Conservation (phyloP, 345 rosid species). For the Pistacia vera region DNA sequence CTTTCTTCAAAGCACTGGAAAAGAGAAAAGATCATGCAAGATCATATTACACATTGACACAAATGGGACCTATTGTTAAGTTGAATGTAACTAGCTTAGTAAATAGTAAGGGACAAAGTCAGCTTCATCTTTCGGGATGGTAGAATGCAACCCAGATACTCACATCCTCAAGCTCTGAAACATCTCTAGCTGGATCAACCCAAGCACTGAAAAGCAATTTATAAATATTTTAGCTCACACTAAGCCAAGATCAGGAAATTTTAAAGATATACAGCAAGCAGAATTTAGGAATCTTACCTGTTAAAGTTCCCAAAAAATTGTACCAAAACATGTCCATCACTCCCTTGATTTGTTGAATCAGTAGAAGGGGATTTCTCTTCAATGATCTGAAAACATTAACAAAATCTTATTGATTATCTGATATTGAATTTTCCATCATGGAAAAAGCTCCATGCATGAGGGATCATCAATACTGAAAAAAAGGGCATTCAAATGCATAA, state of each 20-base stretch:
- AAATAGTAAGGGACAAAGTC: neutral
- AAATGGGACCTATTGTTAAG: neutral
- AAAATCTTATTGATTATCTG: neutral
- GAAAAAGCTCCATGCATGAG: neutral
- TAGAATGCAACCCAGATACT: constrained; percentile 11
- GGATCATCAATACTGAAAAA: neutral
- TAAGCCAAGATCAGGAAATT: neutral
- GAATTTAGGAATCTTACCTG: neutral
- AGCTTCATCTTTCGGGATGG: neutral
- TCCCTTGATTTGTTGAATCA: constrained; percentile 14
- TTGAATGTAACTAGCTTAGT: neutral
- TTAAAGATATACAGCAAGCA: neutral
- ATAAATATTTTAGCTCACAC: neutral
- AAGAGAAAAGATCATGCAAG: neutral
- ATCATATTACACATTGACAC: neutral
- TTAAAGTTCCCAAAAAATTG: constrained; percentile 13
- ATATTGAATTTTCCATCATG: neutral
- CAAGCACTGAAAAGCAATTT: constrained; percentile 26
- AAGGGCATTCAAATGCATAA: too few species aligned
- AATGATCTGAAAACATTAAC: constrained; percentile 11
- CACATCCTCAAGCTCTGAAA: constrained; percentile 25
- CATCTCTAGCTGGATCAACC: constrained; percentile 28
- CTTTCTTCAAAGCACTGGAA: constrained; percentile 31
- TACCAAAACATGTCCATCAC: constrained; percentile 14
- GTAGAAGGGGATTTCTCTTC: constrained; percentile 17